Evolutionary conservation across 345 rosid genomes (phyloP).

Genomic region (Sonneratia alba): DNA sequence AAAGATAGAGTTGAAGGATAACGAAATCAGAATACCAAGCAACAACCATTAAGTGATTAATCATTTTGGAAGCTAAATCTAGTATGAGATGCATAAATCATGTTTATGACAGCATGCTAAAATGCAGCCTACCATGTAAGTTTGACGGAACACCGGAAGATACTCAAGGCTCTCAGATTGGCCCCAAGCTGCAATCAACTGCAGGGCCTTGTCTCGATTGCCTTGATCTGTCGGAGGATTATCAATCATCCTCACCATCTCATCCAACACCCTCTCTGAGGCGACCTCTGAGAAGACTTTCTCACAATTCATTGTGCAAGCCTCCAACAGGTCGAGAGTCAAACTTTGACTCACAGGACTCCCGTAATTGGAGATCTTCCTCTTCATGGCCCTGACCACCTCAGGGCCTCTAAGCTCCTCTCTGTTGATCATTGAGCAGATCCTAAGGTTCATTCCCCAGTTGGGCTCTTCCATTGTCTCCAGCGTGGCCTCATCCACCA

Average conservation of each 20-base stretch:
- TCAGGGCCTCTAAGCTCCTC: constrained; percentile 57
- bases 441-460: constrained; percentile 90
- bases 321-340: constrained; percentile 72
- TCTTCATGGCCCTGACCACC: constrained; percentile 59
- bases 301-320: constrained; percentile 66
- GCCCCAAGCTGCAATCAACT: constrained; percentile 80
- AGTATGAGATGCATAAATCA: background rate
- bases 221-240: constrained; percentile 37
- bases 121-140: constrained; percentile 39
- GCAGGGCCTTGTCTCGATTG: constrained; percentile 47
- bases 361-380: constrained; percentile 48
- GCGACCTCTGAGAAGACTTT: constrained; percentile 74
- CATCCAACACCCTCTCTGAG: constrained; percentile 72
- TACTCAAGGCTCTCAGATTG: constrained; percentile 62
- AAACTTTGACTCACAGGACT: constrained; percentile 45
- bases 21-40: background rate
- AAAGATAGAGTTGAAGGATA: background rate
- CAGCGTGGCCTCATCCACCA: constrained; percentile 79
- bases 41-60: background rate
- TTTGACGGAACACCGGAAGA: constrained; percentile 71
- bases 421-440: constrained; percentile 67
- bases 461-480: constrained; percentile 67
- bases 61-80: background rate
- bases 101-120: background rate
- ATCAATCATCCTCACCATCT: constrained; percentile 70